A percentile compares a stretch with the other conserved stretches of the same genome.
Evolutionary conservation across 331 rosid species (phyloP).

Genomic region (Spiraea crenata): DNA sequence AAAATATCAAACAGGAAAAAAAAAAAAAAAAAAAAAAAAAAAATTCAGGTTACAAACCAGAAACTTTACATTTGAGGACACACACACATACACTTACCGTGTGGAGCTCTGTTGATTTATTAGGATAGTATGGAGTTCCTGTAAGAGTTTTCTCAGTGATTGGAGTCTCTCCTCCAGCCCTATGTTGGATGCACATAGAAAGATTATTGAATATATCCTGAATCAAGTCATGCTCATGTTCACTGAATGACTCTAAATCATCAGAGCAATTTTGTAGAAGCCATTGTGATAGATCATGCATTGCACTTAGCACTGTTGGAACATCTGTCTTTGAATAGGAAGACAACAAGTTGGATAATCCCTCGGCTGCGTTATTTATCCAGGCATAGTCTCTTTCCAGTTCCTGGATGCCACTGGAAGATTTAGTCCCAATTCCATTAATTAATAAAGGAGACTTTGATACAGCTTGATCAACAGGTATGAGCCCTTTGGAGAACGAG

Average conservation of each 20-base stretch:
- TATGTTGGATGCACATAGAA: constrained; percentile 31
- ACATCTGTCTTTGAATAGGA: constrained; percentile 44
- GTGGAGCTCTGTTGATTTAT: constrained; percentile 34
- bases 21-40: too few species aligned
- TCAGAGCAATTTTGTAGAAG: constrained; percentile 41
- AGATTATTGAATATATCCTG: constrained; percentile 49
- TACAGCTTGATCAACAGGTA: constrained; percentile 27
- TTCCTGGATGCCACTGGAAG: constrained; percentile 29
- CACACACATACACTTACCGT: constrained; percentile 43
- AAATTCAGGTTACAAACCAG: constrained; percentile 16
- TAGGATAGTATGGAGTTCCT: constrained; percentile 28
- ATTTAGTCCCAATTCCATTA: constrained; percentile 28
- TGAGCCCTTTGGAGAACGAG: constrained; percentile 33
- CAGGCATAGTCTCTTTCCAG: constrained; percentile 22
- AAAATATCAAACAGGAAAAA: background rate
- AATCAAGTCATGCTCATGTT: constrained; percentile 36
- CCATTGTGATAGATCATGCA: constrained; percentile 56
- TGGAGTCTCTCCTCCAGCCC: constrained; percentile 29
- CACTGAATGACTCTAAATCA: constrained; percentile 33
- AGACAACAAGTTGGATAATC: constrained; percentile 37
- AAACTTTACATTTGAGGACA: constrained; percentile 5
- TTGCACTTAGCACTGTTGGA: constrained; percentile 32
- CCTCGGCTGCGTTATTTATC: constrained; percentile 34
- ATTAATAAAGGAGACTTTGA: constrained; percentile 22
- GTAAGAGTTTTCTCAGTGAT: constrained; percentile 28